Conservation (phyloP, 1,139 yeast genomes). For the Hemisphaericaspora lyxosophila region DNA sequence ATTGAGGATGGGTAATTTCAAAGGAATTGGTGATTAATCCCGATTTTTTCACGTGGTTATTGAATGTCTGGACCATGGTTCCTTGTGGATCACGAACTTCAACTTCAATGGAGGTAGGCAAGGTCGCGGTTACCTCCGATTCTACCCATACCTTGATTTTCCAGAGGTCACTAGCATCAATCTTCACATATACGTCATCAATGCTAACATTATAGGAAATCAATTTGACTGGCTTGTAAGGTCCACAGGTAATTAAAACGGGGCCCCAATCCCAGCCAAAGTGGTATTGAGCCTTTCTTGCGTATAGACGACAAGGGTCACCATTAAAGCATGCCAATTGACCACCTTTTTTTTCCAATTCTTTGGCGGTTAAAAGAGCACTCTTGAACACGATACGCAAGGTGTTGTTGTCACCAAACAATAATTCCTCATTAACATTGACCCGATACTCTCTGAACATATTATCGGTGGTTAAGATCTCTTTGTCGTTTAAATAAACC, state of each 20-base stretch:
- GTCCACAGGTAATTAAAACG: slow-evolving; percentile 46
- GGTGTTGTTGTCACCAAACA: slow-evolving; percentile 15
- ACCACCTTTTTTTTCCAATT: slow-evolving; percentile 21
- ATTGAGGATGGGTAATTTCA: slow-evolving; percentile 20
- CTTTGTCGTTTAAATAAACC: slow-evolving; percentile 32
- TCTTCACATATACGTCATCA: slow-evolving; percentile 21
- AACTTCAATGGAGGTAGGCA: slow-evolving; percentile 3
- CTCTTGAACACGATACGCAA: slow-evolving; percentile 23
- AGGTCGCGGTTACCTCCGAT: neutral
- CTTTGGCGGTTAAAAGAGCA: slow-evolving; percentile 20
- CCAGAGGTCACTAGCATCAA: slow-evolving; percentile 17
- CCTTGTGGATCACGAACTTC: slow-evolving; percentile 8
- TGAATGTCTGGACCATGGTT: slow-evolving; percentile 1
- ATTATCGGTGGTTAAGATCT: slow-evolving; percentile 33
- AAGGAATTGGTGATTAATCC: slow-evolving; percentile 7
- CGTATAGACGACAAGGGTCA: slow-evolving; percentile 39
- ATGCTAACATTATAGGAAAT: slow-evolving; percentile 22
- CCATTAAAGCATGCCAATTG: slow-evolving; percentile 35
- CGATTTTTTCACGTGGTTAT: neutral
- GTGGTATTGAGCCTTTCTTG: slow-evolving; percentile 55
- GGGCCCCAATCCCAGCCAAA: slow-evolving; percentile 67
- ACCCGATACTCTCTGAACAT: slow-evolving; percentile 34
- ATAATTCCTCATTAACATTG: slow-evolving; percentile 13
- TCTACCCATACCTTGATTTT: slow-evolving; percentile 13
- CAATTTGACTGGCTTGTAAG: slow-evolving; percentile 40